Conservation (phyloP, 139 green algal genomes). For the Closterium sp. region DNA sequence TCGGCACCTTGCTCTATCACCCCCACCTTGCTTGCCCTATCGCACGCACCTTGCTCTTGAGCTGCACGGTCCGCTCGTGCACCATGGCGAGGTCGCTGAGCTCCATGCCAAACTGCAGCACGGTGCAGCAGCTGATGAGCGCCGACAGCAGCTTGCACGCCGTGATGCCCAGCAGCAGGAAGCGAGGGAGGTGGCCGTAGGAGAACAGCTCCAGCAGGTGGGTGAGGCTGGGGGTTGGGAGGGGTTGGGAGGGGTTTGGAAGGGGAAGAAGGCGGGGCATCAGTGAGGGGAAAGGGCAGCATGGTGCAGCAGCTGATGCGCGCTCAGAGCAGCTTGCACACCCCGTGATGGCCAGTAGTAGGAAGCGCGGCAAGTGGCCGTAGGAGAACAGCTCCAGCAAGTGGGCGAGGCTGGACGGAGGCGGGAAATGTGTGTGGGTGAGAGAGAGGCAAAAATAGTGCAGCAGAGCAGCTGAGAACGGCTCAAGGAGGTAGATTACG, state of each 20-base stretch:
- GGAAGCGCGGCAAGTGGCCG: constrained; percentile 3
- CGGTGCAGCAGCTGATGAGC: constrained; percentile 11
- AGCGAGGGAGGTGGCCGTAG: neutral
- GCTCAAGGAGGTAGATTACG: neutral
- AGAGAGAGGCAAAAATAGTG: neutral
- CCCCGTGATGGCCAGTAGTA: constrained; percentile 14
- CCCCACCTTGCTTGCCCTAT: no score
- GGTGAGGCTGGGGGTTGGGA: neutral
- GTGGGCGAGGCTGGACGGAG: neutral
- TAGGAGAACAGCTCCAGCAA: neutral
- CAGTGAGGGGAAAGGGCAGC: neutral
- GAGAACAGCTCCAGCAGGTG: constrained; percentile 19
- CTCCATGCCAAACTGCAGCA: neutral
- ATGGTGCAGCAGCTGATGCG: neutral
- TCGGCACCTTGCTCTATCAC: neutral
- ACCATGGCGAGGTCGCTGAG: constrained; percentile 13
- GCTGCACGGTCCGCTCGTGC: neutral
- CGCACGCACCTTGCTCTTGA: constrained; percentile 17
- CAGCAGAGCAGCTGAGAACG: no score
- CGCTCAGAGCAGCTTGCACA: constrained; percentile 14
- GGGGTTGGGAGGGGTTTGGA: neutral
- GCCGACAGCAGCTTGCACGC: constrained; percentile 19
- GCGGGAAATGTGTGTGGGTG: neutral
- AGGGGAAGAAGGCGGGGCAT: neutral
- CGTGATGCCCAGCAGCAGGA: constrained; percentile 22